Evolutionary conservation across 306 rosid species (phyloP), one percentile per base, ranked within the genome.

Genomic region (Quercus mongolica): DNA sequence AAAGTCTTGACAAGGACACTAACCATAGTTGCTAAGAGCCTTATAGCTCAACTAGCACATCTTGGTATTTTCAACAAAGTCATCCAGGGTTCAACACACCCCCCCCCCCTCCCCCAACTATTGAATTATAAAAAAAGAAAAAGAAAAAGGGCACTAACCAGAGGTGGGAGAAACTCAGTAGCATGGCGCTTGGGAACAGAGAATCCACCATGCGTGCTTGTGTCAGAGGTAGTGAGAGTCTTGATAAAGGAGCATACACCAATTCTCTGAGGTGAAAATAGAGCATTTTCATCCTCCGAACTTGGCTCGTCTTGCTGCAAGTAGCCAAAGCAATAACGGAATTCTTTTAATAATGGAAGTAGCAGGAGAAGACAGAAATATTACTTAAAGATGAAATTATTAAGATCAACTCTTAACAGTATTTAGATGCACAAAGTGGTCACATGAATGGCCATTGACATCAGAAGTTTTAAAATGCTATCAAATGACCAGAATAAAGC

Each of bases 121-220:
- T 41, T 41, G 46, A 41, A 41, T 8, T 8, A 41, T 41, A 41
- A 41, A 41, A 41, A 8, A 2, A 41, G 2, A 41, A 8, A 6
- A 38, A 6, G 10, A 38, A 7, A 38, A 49, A 81, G 74, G 78
- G 83, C 18, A 85, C 92, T 61, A 78, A 92, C 97, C 93, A 92
- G 89, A 33, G 80, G 87, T 4, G 84, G 93, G 76, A 92, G 81
- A 82, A 89, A 90, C 63, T 79, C 89, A 33, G 77, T 84, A 18
- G 97, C 97, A 25, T 81, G 75, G 69, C 82, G 71, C 78, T 79
- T 92, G 15, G 88, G 97, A 57, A 92, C 81, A 44, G 97, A 90
- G 56, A 88, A 84, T 84, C 94, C 97, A 79, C 97, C 94, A 30
- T 90, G 97, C 1, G 90, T 82, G 75, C 94, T 88, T 44, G 91